These are phyloP conservation scores for Candida ficus DNA, from an alignment of 805 yeast genomes.

Conservation along the genomic window DNA sequence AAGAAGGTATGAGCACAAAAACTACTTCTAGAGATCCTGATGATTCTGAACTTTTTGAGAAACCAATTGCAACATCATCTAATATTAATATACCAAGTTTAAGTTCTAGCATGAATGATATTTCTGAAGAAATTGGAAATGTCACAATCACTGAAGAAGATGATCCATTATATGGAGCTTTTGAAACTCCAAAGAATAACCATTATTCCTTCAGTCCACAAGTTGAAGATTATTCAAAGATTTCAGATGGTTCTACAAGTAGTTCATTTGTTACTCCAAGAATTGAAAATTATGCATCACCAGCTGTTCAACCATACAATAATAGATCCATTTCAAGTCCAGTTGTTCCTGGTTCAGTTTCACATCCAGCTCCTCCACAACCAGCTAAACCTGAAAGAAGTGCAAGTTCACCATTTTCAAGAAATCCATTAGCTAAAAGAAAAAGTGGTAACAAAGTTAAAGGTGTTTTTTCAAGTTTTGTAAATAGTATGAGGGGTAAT, in stretches of 20 bases:
- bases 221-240: slow-evolving; percentile 4
- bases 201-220: slow-evolving; percentile 13
- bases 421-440: slow-evolving; percentile 21
- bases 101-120: slow-evolving; percentile 16
- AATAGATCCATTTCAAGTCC: slow-evolving; percentile 7
- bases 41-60: slow-evolving; percentile 16
- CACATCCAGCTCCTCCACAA: slow-evolving; percentile 2
- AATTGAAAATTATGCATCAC: neutral
- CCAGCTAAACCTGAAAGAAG: slow-evolving; percentile 14
- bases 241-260: slow-evolving; percentile 4
- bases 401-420: slow-evolving; percentile 21
- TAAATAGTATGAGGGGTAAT: slow-evolving; percentile 33
- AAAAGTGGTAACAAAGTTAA: slow-evolving; percentile 49
- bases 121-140: slow-evolving; percentile 22
- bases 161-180: neutral
- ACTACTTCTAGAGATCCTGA: slow-evolving; percentile 5
- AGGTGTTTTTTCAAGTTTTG: slow-evolving; percentile 51
- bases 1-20: slow-evolving; percentile 10
- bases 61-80: slow-evolving; percentile 26
- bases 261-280: slow-evolving; percentile 8
- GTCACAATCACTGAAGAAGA: slow-evolving; percentile 20
- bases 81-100: slow-evolving; percentile 23
- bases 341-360: neutral
- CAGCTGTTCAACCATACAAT: neutral
- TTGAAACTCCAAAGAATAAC: slow-evolving; percentile 5